Base-by-base conservation (phyloP, 257 asterid species). In the Penstemon eatonii region DNA sequence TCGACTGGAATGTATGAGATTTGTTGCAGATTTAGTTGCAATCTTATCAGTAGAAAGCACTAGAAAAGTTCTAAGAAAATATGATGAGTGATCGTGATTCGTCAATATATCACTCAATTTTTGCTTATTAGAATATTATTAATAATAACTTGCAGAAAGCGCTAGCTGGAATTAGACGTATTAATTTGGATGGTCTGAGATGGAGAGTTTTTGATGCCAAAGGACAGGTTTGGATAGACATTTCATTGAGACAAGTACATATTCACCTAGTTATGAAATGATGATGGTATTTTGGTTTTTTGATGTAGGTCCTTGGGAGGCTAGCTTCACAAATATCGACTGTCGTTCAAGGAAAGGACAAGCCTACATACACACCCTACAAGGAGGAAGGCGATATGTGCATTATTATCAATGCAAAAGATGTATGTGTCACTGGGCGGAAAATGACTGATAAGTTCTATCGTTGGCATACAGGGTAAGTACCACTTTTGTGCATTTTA, bases 121-220 rank as follows among this genome's bases (percentile, higher is more conserved):
- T 70, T 18, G 45, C 67, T 76, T 41, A 78, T 62, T 54, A 42
- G 66, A 63, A 6, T 42, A 67, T 11, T 44, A 52, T 74, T 44
- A 50, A 69, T 59, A 63, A 61, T 71, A 25, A 12, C 56, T 75
- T 75, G 66, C 84, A 91, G 95, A 90, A 83, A 87, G 98, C 96
- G 37, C 79, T 92, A 60, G 97, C 96, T 71, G 97, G 99, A 49
- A 74, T 93, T 65, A 75, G 89, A 60, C 95, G 95, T 12, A 90
- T 90, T 56, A 69, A 88, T 69, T 75, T 90, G 82, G 99, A 90
- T 60, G 99, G 99, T 66, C 73, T 93, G 75, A 83, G 88, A 73
- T 93, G 99, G 99, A 93, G 95, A 75, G 86, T 90, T 53, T 93
- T 93, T 65, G 97, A 93, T 80, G 99, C 97, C 19, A 87, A 90